Conservation (phyloP, 2,329 filamentous ascomycete genomes). For the Fusarium duplospermum region DNA sequence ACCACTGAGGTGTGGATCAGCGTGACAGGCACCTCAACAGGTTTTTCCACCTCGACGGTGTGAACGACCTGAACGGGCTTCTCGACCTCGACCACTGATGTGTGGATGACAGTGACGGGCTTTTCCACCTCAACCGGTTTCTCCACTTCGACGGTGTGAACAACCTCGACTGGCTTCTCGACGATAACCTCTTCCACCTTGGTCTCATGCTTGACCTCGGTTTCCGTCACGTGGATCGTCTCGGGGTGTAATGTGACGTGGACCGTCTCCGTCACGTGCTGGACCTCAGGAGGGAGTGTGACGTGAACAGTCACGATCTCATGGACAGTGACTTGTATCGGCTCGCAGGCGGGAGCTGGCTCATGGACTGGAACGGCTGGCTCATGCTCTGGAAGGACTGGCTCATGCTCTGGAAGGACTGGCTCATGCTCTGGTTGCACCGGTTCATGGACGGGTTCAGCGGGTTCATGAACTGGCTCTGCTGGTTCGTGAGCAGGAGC, state of each 20-base stretch:
- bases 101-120: neutral
- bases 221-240: slow-evolving; percentile 7
- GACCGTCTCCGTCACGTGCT: slow-evolving; percentile 2
- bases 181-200: slow-evolving; percentile 9
- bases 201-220: slow-evolving; percentile 17
- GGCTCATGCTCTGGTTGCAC: neutral
- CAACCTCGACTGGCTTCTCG: neutral
- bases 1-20: neutral
- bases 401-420: neutral
- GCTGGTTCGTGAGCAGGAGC: neutral
- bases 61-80: slow-evolving; percentile 19
- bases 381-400: neutral
- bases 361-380: neutral
- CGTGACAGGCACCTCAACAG: neutral
- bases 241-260: slow-evolving; percentile 15
- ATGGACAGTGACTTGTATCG: neutral
- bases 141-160: too few relatives aligned
- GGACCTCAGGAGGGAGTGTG: slow-evolving; percentile 12
- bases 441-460: neutral
- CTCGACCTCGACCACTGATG: slow-evolving; percentile 16
- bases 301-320: slow-evolving; percentile 16
- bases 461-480: neutral
- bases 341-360: neutral
- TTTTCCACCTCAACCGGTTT: too few relatives aligned
- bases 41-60: slow-evolving; percentile 1